Percentiles rank a stretch among this genome's conserved stretches.
Evolutionary conservation across 2,329 filamentous ascomycete genomes (phyloP).

Genomic region (Phoma sp.): DNA sequence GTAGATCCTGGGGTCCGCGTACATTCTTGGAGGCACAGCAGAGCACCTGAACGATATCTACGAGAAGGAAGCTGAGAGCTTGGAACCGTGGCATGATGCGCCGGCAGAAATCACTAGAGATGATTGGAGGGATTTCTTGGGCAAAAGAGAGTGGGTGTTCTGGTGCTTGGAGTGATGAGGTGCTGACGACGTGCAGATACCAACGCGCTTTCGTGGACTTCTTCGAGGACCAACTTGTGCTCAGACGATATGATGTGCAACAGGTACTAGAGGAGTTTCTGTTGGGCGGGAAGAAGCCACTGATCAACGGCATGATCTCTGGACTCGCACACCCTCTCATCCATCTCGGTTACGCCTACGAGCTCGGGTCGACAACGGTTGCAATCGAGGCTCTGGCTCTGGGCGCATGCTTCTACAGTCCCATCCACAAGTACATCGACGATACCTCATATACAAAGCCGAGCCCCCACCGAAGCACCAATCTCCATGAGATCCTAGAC

Average conservation of each 20-base stretch:
- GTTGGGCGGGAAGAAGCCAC: conserved; percentile 74
- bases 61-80: conserved; percentile 72
- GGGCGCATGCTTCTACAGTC: conserved; percentile 65
- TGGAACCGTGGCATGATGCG: conserved; percentile 84
- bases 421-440: conserved; percentile 70
- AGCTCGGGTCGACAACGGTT: conserved; percentile 83
- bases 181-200: conserved; percentile 60
- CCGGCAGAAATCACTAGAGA: conserved; percentile 81
- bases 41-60: conserved; percentile 82
- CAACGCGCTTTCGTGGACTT: conserved; percentile 93
- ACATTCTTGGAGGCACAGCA: conserved; percentile 78
- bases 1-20: conserved; percentile 80
- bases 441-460: conserved; percentile 73
- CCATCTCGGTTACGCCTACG: conserved; percentile 91
- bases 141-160: conserved; percentile 66
- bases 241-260: conserved; percentile 83
- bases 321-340: conserved; percentile 91
- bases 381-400: conserved; percentile 87
- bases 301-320: conserved; percentile 80
- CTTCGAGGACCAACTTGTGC: conserved; percentile 88
- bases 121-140: conserved; percentile 88
- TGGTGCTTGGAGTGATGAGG: neutral
- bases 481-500: conserved; percentile 74
- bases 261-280: conserved; percentile 78
- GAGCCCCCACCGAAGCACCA: conserved; percentile 56